A percentile compares a stretch with the other conserved stretches of the same genome.
These are phyloP conservation scores for Skeletonema potamos DNA, from an alignment of 108 stramenopile genomes.

Conservation along the genomic window DNA sequence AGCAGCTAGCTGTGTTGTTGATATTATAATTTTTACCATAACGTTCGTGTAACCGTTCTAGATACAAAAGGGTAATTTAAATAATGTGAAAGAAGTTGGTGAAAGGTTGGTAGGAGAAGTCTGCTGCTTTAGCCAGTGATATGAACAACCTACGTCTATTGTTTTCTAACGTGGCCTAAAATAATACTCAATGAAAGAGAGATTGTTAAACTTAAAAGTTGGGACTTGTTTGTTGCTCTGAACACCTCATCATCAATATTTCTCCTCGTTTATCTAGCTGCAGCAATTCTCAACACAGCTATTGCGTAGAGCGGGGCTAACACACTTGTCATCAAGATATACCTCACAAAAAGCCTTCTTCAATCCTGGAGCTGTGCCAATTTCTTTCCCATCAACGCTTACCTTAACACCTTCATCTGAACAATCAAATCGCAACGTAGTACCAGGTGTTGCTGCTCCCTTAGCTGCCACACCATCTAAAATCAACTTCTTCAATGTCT, in stretches of 20 bases:
- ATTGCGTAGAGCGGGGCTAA: constrained; percentile 63
- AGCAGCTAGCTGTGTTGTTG: too few relatives aligned
- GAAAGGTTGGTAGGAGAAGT: too few relatives aligned
- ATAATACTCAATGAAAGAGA: too few relatives aligned
- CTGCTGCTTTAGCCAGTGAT: too few relatives aligned
- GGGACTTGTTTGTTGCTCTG: background rate
- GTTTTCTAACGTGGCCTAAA: too few relatives aligned
- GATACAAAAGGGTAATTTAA: too few relatives aligned
- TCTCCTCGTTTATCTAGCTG: background rate
- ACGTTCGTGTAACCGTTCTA: too few relatives aligned
- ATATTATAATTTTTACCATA: too few relatives aligned
- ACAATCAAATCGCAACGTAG: constrained; percentile 76
- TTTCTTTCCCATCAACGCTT: constrained; percentile 65
- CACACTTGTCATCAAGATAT: constrained; percentile 81
- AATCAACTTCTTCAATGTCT: constrained; percentile 67
- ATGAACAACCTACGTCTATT: too few relatives aligned
- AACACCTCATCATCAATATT: background rate
- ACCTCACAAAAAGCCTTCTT: constrained; percentile 79
- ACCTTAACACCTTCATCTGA: constrained; percentile 56
- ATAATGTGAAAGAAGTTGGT: too few relatives aligned
- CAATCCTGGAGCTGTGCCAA: constrained; percentile 64
- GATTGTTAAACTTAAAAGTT: background rate
- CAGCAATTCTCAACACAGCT: constrained; percentile 73
- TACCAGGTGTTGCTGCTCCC: constrained; percentile 72
- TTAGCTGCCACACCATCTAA: constrained; percentile 66